phyloP scores from a whole-genome alignment of 108 stramenopile genomes.

The Skeletonema potamos region DNA sequence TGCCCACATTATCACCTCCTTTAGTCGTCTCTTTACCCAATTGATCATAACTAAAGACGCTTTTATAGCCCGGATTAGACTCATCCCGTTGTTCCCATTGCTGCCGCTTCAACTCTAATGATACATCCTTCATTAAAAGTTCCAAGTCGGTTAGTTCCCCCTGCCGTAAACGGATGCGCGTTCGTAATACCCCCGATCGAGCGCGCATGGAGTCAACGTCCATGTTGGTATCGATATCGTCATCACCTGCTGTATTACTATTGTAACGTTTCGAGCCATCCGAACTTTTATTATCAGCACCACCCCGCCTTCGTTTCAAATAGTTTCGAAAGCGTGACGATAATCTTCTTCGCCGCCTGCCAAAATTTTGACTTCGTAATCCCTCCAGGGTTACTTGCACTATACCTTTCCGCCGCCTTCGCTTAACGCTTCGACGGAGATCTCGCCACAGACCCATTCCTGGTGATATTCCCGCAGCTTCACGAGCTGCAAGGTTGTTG shows the following conservation, averaged over 20 bases:
- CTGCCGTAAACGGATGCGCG: slow-evolving; percentile 28
- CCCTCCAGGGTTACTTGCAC: slow-evolving; percentile 3
- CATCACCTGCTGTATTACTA: background rate
- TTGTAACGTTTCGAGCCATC: background rate
- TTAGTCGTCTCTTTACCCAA: background rate
- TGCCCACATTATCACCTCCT: background rate
- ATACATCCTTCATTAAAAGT: slow-evolving; percentile 7
- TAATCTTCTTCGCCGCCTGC: slow-evolving; percentile 19
- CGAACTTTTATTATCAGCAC: background rate
- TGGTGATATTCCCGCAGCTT: slow-evolving; percentile 26
- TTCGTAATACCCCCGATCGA: slow-evolving; percentile 56
- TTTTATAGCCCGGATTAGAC: slow-evolving; percentile 14
- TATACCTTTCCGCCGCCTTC: background rate
- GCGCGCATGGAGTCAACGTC: slow-evolving; percentile 49
- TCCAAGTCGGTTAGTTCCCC: slow-evolving; percentile 13
- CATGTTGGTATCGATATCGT: slow-evolving; percentile 1
- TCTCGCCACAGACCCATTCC: slow-evolving; percentile 24
- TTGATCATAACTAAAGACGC: slow-evolving; percentile 18
- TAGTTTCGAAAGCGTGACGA: slow-evolving; percentile 10
- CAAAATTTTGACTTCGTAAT: slow-evolving; percentile 2
- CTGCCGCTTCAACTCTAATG: slow-evolving; percentile 13
- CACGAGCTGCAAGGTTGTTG: slow-evolving; percentile 1
- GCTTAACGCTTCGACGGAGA: slow-evolving; percentile 5
- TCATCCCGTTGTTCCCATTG: slow-evolving; percentile 25
- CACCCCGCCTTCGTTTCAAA: background rate